These are phyloP conservation scores for Fusarium chaquense DNA, from an alignment of 2,329 filamentous ascomycete species.

Conservation along the genomic window DNA sequence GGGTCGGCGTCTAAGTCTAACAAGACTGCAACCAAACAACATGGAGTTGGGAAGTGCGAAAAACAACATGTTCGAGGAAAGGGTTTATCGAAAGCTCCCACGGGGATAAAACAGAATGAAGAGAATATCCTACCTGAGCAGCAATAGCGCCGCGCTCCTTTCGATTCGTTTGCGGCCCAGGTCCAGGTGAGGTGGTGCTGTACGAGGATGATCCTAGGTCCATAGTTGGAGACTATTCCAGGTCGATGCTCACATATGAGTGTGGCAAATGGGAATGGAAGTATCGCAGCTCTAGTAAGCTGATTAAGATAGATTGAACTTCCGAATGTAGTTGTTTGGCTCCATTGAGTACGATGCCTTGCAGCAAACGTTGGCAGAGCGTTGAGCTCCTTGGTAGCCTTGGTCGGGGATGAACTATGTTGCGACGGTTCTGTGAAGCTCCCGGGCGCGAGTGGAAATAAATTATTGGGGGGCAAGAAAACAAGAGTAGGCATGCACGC, in stretches of 20 bases:
- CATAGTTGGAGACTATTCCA: conserved; percentile 41
- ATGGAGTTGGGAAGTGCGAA: background rate
- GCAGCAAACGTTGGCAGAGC: conserved; percentile 20
- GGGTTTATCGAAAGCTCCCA: background rate
- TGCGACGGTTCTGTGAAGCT: conserved; percentile 31
- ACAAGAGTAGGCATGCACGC: conserved; percentile 17
- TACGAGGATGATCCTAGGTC: conserved; percentile 45
- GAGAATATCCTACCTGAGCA: conserved; percentile 50
- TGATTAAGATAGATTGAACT: conserved; percentile 34
- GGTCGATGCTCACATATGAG: conserved; percentile 39
- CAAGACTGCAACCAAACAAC: background rate
- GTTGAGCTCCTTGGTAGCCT: conserved; percentile 26
- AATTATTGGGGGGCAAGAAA: conserved; percentile 36
- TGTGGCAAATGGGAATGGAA: conserved; percentile 12
- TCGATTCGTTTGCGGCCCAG: conserved; percentile 50
- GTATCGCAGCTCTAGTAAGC: conserved; percentile 45
- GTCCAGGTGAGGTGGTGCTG: conserved; percentile 51
- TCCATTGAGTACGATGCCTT: conserved; percentile 42
- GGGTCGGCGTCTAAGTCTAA: background rate
- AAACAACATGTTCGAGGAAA: background rate
- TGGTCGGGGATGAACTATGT: conserved; percentile 22
- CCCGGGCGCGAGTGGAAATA: conserved; percentile 35
- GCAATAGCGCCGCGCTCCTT: conserved; percentile 57
- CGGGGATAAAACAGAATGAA: conserved; percentile 4
- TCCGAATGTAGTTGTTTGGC: conserved; percentile 22